Evolutionary conservation across 345 rosid genomes (phyloP).

Genomic region (Arabis hirsuta): DNA sequence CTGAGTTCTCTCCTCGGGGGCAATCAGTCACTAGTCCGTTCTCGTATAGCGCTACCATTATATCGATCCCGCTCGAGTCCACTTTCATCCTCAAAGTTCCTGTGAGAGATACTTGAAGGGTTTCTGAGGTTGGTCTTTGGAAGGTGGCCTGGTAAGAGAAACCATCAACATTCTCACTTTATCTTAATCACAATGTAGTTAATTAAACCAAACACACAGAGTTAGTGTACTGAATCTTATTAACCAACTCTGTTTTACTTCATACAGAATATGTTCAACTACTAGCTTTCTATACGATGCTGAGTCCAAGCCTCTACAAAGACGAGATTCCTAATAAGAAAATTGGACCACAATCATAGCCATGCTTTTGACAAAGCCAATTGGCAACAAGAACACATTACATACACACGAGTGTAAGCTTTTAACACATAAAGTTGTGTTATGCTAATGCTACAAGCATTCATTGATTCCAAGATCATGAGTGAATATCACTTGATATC

Average conservation of each 20-base stretch:
- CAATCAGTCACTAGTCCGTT: constrained; percentile 68
- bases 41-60: constrained; percentile 84
- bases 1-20: constrained; percentile 71
- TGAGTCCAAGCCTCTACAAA: not conserved
- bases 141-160: constrained; percentile 59
- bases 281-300: not conserved
- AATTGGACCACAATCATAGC: constrained; percentile 13
- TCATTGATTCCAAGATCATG: not conserved
- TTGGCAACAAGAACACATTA: constrained; percentile 7
- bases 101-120: constrained; percentile 61
- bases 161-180: not conserved
- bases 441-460: not conserved
- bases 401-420: not conserved
- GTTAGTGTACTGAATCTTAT: not conserved
- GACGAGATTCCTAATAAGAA: not conserved
- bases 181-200: constrained; percentile 20
- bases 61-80: constrained; percentile 57
- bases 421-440: not conserved
- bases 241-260: not conserved
- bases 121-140: constrained; percentile 59
- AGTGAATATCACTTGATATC: not conserved
- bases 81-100: constrained; percentile 64
- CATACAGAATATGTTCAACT: not conserved
- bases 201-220: not conserved
- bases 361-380: not conserved